Evolutionary conservation across 2,329 filamentous ascomycete genomes (phyloP).

Genomic region (Exserohilum rostratum): DNA sequence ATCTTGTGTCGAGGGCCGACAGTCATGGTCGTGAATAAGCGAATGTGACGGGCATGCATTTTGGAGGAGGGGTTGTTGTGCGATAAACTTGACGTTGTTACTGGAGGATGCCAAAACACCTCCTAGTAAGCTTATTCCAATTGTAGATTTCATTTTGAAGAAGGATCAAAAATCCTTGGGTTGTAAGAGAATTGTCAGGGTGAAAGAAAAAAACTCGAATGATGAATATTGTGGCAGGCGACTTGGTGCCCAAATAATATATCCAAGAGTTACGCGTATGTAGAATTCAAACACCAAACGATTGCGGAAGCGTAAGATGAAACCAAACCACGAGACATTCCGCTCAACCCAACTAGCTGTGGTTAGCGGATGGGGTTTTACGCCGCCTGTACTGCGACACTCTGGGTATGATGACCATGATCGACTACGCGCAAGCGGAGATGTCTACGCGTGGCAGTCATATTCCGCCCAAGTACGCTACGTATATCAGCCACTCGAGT

Average conservation of each 20-base stretch:
- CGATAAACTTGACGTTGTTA: constrained; percentile 26
- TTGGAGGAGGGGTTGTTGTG: constrained; percentile 29
- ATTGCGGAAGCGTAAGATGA: constrained; percentile 29
- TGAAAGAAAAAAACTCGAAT: too few species aligned
- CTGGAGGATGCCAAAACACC: constrained; percentile 29
- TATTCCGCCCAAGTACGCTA: too few species aligned
- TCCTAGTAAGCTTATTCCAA: constrained; percentile 28
- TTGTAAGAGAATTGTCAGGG: too few species aligned
- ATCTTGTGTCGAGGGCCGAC: constrained; percentile 20
- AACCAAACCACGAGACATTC: constrained; percentile 23
- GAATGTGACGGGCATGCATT: constrained; percentile 35
- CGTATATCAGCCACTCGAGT: too few species aligned
- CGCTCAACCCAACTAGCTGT: not conserved
- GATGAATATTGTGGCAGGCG: too few species aligned
- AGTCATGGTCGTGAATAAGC: constrained; percentile 33
- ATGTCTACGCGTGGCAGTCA: not conserved
- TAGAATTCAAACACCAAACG: constrained; percentile 29
- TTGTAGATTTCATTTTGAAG: constrained; percentile 26
- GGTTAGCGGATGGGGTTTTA: not conserved
- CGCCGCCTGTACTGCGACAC: not conserved
- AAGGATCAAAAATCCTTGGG: too few species aligned
- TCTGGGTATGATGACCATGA: not conserved
- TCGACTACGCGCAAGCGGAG: not conserved
- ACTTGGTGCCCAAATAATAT: too few species aligned
- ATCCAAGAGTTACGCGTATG: too few species aligned